Percentiles rank a stretch among this genome's conserved stretches.
phyloP scores from a whole-genome alignment of 1,284 basidiomycete genomes.

The Ganoderma boninense region DNA sequence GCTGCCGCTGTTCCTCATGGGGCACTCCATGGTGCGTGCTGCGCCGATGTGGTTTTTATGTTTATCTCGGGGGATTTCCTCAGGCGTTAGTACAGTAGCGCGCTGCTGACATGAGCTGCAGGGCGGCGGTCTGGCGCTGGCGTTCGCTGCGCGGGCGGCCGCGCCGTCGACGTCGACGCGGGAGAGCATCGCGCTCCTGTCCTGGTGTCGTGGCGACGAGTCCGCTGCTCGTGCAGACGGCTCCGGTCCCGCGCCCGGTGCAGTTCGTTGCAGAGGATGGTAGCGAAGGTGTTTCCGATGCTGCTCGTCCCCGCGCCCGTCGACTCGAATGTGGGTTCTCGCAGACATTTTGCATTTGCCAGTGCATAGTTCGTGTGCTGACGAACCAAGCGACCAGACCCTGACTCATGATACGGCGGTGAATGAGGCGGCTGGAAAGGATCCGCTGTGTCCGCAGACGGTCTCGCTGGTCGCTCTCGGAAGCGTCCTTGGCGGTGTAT shows the following conservation, averaged over 20 bases:
- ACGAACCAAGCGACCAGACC: not conserved
- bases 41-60: constrained; percentile 48
- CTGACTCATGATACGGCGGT: constrained; percentile 71
- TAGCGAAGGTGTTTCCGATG: constrained; percentile 53
- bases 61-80: too few species aligned
- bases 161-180: constrained; percentile 49
- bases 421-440: constrained; percentile 58
- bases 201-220: constrained; percentile 76
- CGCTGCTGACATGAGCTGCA: too few species aligned
- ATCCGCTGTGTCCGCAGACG: constrained; percentile 67
- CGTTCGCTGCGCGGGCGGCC: constrained; percentile 60
- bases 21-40: constrained; percentile 82
- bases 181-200: constrained; percentile 54
- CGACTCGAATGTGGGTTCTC: constrained; percentile 55
- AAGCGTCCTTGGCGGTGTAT: constrained; percentile 73
- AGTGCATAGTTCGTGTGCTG: not conserved
- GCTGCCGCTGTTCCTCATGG: constrained; percentile 76
- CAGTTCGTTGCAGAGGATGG: constrained; percentile 54
- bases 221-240: constrained; percentile 70
- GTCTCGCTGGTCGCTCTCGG: constrained; percentile 72
- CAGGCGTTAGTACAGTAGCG: too few species aligned
- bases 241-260: constrained; percentile 59
- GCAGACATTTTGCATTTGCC: too few species aligned
- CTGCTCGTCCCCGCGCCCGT: constrained; percentile 69
- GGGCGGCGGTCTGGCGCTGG: constrained; percentile 75